Percentiles rank a stretch among this genome's conserved stretches.
These are phyloP conservation scores for Haberlea rhodopensis DNA, from an alignment of 257 asterid genomes.

Conservation along the genomic window DNA sequence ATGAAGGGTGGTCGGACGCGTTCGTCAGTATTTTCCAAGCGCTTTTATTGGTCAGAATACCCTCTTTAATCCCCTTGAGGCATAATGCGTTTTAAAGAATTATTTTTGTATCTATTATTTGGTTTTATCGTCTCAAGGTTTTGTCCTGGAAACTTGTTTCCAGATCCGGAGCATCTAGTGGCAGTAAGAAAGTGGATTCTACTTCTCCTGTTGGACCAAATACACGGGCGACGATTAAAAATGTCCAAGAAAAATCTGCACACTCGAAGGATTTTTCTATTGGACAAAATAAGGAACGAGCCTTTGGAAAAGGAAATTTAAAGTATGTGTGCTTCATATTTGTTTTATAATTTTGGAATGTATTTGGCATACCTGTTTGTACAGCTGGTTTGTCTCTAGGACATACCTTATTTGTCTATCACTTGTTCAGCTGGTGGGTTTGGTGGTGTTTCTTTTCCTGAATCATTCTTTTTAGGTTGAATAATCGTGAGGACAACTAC, in stretches of 20 bases:
- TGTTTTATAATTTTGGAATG: constrained; percentile 7
- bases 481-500: constrained; percentile 68
- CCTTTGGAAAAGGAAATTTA: constrained; percentile 61
- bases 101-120: constrained; percentile 17
- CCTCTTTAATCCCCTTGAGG: constrained; percentile 3
- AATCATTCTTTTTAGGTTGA: constrained; percentile 51
- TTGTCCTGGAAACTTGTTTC: constrained; percentile 25
- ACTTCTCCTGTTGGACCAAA: constrained; percentile 60
- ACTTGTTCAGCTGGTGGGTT: constrained; percentile 8
- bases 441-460: constrained; percentile 1
- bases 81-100: constrained; percentile 7
- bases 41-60: background rate
- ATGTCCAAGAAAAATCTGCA: constrained; percentile 67
- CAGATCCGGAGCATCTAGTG: constrained; percentile 69
- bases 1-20: too few species aligned
- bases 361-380: background rate
- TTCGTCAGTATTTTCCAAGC: too few species aligned
- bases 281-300: constrained; percentile 69
- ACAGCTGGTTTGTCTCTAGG: constrained; percentile 12
- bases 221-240: constrained; percentile 62
- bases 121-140: constrained; percentile 11
- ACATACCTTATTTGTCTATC: constrained; percentile 17
- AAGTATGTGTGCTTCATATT: constrained; percentile 52
- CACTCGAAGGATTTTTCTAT: constrained; percentile 63
- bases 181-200: constrained; percentile 58